phyloP scores from a whole-genome alignment of 176 grass and related monocot genomes.

The Hordeum marinum region DNA sequence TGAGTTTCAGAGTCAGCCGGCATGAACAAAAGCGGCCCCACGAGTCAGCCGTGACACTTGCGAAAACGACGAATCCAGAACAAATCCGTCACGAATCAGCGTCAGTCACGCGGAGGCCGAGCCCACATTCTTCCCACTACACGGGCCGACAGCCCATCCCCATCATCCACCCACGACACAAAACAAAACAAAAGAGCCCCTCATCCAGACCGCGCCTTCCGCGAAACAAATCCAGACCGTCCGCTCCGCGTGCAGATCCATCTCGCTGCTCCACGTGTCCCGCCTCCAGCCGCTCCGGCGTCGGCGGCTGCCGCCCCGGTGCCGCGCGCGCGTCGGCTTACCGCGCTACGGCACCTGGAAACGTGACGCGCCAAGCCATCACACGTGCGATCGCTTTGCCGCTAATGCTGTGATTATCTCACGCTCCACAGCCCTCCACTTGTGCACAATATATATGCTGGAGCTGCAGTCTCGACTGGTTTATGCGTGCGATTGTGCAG shows the following conservation, averaged over 20 bases:
- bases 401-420: conserved; percentile 11
- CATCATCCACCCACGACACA: neutral
- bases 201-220: neutral
- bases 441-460: neutral
- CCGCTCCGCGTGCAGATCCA: neutral
- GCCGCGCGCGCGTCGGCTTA: neutral
- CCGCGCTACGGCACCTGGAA: neutral
- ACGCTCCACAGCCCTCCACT: neutral
- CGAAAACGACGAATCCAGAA: neutral
- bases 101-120: conserved; percentile 10
- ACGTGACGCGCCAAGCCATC: neutral
- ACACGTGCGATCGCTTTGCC: neutral
- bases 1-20: neutral
- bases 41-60: conserved; percentile 11
- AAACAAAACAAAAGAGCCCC: neutral
- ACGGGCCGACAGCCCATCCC: neutral
- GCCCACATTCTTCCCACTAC: neutral
- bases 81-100: neutral
- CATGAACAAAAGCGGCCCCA: neutral
- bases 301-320: conserved; percentile 11
- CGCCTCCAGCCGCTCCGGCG: neutral
- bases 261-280: neutral
- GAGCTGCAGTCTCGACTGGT: neutral
- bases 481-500: neutral
- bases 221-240: neutral